Evolutionary conservation across 1,284 basidiomycete species (phyloP).

Genomic region (Agroathelia rolfsii): DNA sequence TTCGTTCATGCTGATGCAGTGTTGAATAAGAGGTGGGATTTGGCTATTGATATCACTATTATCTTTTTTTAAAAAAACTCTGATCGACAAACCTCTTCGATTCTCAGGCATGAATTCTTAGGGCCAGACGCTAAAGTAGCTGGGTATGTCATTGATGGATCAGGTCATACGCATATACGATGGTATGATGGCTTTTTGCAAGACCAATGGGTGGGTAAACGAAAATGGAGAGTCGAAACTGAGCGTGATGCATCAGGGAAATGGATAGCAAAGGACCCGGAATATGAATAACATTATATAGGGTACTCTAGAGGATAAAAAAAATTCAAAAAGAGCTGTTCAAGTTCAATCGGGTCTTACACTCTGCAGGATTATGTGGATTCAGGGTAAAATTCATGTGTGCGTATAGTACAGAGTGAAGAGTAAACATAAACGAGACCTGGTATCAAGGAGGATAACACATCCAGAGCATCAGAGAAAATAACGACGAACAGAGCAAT

Average conservation of each 20-base stretch:
- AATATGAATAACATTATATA: too few species aligned
- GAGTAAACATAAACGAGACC: too few species aligned
- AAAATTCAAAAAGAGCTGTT: too few species aligned
- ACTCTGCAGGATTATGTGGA: constrained; percentile 18
- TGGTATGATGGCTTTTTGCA: constrained; percentile 34
- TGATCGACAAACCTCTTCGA: neutral
- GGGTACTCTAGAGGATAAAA: too few species aligned
- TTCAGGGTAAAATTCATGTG: constrained; percentile 18
- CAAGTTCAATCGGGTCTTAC: constrained; percentile 16
- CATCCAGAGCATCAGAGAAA: too few species aligned
- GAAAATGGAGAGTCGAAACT: constrained; percentile 29
- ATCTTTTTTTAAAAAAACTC: neutral
- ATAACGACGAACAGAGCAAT: too few species aligned
- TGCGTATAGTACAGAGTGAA: too few species aligned
- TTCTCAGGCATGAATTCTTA: constrained; percentile 30
- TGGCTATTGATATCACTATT: constrained; percentile 1
- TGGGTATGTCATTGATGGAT: constrained; percentile 27
- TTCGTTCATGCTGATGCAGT: constrained; percentile 29
- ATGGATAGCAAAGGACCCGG: constrained; percentile 20
- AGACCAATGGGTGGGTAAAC: constrained; percentile 33
- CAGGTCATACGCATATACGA: constrained; percentile 29
- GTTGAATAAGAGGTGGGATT: constrained; percentile 22
- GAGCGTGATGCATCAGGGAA: constrained; percentile 20
- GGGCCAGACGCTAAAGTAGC: constrained; percentile 33
- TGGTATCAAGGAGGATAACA: too few species aligned